Evolutionary conservation across 1,284 basidiomycete species (phyloP).

Genomic region (Paramarasmius palmivorus): DNA sequence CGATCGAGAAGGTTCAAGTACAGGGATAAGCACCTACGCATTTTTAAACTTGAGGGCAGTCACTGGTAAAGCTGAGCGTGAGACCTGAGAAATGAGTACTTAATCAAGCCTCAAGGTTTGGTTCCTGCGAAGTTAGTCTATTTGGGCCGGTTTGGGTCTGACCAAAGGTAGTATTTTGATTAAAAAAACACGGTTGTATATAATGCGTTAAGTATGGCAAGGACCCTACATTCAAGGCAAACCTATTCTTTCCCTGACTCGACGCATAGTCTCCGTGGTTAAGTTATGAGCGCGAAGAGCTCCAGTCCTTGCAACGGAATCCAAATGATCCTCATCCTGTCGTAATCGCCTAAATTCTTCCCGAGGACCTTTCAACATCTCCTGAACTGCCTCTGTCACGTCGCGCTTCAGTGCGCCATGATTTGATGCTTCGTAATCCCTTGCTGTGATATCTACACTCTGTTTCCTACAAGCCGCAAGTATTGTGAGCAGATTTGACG

Average conservation of each 20-base stretch:
- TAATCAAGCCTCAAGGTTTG: too few species aligned
- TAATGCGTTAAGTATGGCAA: too few species aligned
- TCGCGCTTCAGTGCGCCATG: slow-evolving; percentile 75
- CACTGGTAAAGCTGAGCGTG: too few species aligned
- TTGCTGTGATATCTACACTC: slow-evolving; percentile 47
- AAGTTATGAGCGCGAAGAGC: slow-evolving; percentile 60
- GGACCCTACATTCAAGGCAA: slow-evolving; percentile 36
- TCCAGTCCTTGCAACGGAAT: slow-evolving; percentile 65
- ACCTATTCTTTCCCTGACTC: slow-evolving; percentile 72
- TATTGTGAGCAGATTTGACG: slow-evolving; percentile 83
- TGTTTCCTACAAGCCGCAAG: slow-evolving; percentile 67
- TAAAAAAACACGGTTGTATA: too few species aligned
- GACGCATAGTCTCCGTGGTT: slow-evolving; percentile 64
- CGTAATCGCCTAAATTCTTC: slow-evolving; percentile 67
- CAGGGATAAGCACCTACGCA: too few species aligned
- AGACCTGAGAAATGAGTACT: too few species aligned
- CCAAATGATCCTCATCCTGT: slow-evolving; percentile 63
- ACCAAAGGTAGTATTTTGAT: too few species aligned
- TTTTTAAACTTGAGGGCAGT: too few species aligned
- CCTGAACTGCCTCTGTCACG: slow-evolving; percentile 74
- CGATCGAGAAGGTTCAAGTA: too few species aligned
- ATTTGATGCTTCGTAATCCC: slow-evolving; percentile 54
- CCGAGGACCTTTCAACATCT: slow-evolving; percentile 69
- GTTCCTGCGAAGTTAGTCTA: too few species aligned
- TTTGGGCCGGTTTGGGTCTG: too few species aligned